phyloP scores from a whole-genome alignment of 1,284 basidiomycete species.

The Tilletia walkeri region DNA sequence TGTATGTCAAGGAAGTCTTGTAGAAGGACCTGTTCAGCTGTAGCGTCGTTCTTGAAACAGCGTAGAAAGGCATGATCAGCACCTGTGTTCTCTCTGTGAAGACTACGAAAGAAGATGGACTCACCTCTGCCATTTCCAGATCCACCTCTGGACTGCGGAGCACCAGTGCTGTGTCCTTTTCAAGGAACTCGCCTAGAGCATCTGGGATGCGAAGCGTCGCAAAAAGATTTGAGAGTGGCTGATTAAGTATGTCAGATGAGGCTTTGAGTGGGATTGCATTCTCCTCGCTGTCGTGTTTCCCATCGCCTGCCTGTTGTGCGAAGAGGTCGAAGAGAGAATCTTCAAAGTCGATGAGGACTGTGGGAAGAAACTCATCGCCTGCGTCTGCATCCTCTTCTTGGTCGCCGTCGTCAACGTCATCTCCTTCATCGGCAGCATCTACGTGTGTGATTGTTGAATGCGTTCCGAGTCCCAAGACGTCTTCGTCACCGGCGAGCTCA shows the following conservation, averaged over 20 bases:
- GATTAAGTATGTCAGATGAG: slow-evolving; percentile 33
- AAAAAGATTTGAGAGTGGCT: slow-evolving; percentile 48
- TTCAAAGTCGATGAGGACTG: slow-evolving; percentile 14
- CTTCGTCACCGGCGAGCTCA: slow-evolving; percentile 6
- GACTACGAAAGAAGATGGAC: slow-evolving; percentile 25
- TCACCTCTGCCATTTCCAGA: slow-evolving; percentile 63
- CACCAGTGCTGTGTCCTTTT: slow-evolving; percentile 60
- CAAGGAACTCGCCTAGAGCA: slow-evolving; percentile 53
- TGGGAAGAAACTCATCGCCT: neutral
- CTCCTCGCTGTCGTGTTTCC: neutral
- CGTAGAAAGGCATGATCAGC: neutral
- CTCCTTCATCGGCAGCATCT: neutral
- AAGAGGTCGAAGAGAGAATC: slow-evolving; percentile 16
- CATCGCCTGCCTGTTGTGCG: slow-evolving; percentile 13
- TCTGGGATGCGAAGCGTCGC: slow-evolving; percentile 38
- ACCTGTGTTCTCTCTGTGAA: neutral
- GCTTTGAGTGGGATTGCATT: slow-evolving; percentile 16
- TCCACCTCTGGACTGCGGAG: slow-evolving; percentile 71
- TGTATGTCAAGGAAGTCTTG: slow-evolving; percentile 14
- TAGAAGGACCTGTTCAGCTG: slow-evolving; percentile 11
- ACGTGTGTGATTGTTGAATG: slow-evolving; percentile 25
- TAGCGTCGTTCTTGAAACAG: neutral
- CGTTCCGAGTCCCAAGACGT: neutral
- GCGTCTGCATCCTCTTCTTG: neutral
- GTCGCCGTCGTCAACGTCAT: slow-evolving; percentile 24